Evolutionary conservation across 2,329 filamentous ascomycete genomes (phyloP).

Genomic region (Aspergillus sclerotialis): DNA sequence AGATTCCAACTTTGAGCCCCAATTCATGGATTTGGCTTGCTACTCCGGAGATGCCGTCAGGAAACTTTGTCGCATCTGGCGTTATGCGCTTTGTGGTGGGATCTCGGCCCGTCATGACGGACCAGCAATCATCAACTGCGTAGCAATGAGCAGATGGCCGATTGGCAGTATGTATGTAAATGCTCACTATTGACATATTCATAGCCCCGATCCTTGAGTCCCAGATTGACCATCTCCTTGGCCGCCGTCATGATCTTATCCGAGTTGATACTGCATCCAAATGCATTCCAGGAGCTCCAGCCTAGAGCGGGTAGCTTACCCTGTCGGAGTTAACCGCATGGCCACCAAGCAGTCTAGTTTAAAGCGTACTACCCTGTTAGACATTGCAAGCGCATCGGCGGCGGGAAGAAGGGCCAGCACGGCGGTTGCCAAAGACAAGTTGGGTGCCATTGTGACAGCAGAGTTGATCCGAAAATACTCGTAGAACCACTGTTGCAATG

Average conservation of each 20-base stretch:
- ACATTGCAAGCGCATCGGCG: constrained; percentile 17
- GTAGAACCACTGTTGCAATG: no score
- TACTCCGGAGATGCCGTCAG: constrained; percentile 49
- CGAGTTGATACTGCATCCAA: constrained; percentile 43
- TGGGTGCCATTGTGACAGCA: not conserved
- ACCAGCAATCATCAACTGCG: constrained; percentile 57
- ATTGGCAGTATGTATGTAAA: not conserved
- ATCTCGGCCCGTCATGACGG: constrained; percentile 38
- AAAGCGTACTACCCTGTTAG: constrained; percentile 20
- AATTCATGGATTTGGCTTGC: constrained; percentile 49
- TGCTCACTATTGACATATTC: constrained; percentile 38
- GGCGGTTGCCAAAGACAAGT: constrained; percentile 1
- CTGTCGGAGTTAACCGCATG: constrained; percentile 6
- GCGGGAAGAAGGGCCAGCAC: constrained; percentile 12
- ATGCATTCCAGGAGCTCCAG: constrained; percentile 43
- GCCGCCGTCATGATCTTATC: constrained; percentile 42
- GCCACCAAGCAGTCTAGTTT: not conserved
- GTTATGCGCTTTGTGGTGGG: constrained; percentile 38
- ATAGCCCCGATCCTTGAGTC: constrained; percentile 44
- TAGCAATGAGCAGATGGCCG: not conserved
- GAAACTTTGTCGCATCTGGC: constrained; percentile 48
- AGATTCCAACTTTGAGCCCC: constrained; percentile 58
- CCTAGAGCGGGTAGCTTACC: constrained; percentile 30
- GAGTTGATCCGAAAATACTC: no score
- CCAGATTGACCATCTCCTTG: constrained; percentile 37